Evolutionary conservation across 495 filamentous ascomycete species (phyloP).

Genomic region (Tricharina praecox): DNA sequence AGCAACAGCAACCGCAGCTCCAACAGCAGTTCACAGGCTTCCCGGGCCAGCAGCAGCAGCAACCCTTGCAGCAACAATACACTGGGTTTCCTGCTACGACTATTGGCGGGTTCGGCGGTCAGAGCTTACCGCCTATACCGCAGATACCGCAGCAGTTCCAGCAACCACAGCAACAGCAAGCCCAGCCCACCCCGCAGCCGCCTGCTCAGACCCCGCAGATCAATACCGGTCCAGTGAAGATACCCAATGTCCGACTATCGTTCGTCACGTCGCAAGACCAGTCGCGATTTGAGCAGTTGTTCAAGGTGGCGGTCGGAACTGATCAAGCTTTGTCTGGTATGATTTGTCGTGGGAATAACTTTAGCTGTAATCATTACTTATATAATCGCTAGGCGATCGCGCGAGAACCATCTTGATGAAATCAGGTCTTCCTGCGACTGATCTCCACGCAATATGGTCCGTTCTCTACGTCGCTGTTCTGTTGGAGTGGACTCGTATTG

Average conservation of each 20-base stretch:
- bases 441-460: conserved; percentile 38
- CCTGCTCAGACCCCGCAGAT: conserved; percentile 35
- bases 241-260: conserved; percentile 87
- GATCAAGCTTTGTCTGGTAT: conserved; percentile 68
- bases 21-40: conserved; percentile 45
- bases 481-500: neutral
- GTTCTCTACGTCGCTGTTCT: neutral
- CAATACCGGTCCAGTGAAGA: conserved; percentile 41
- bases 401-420: conserved; percentile 74
- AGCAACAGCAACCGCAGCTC: conserved; percentile 33
- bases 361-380: neutral
- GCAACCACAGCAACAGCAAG: conserved; percentile 42
- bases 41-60: conserved; percentile 37
- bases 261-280: conserved; percentile 95
- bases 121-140: conserved; percentile 5
- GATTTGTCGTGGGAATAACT: neutral
- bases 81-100: conserved; percentile 35
- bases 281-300: conserved; percentile 93
- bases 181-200: conserved; percentile 36
- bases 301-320: conserved; percentile 86
- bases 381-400: conserved; percentile 45
- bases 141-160: conserved; percentile 18
- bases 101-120: conserved; percentile 4
- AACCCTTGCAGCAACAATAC: conserved; percentile 36
- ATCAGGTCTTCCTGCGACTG: conserved; percentile 66